Evolutionary conservation across 257 asterid genomes (phyloP), one percentile per base, ranked within the genome.

Genomic region (Jacaranda mimosifolia): DNA sequence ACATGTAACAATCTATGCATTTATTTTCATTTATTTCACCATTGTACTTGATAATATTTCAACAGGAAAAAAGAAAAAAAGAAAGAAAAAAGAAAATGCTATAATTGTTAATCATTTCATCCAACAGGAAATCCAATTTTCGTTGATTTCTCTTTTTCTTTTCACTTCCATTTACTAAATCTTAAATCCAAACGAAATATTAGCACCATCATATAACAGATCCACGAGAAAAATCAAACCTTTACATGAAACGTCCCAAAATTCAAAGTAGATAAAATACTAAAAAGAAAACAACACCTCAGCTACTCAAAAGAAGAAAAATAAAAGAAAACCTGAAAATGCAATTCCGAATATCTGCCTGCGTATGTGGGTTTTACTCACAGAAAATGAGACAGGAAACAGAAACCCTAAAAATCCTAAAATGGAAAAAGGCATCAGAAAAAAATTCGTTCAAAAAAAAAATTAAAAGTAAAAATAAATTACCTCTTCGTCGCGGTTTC

Each of bases 341-440:
- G 26, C 21, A 62, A n/a, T n/a, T n/a, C n/a, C n/a, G n/a, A n/a
- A 40, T 73, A 32, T 57, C 49, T 48, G 68, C 13, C 58, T 67
- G 64, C 53, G 57, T 12, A 13, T 45, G 60, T 15, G 83, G 70
- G 81, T 68, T 77, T 76, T 69, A 80, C 77, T 62, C n/a, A 12
- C 73, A 77, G n/a, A 80, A 76, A 73, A 65, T 52, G 62, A 36
- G 77, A 70, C 75, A 76, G 32, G 68, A 78, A 72, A 80, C 78
- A 57, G 79, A 75, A 79, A 79, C 84, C 75, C 81, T 74, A 75
- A 71, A 75, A 85, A 72, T 82, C 80, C 84, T 77, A 64, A 70
- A 70, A 19, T 9, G 56, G 62, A 42, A 73, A 55, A 8, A 38
- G 72, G 58, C 63, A 55, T 56, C 68, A 55, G 26, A 80, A 19